Evolutionary conservation across 768 basidiomycete genomes (phyloP), one percentile per base, ranked within the genome.

Genomic region (Phlebiopsis gigantea): DNA sequence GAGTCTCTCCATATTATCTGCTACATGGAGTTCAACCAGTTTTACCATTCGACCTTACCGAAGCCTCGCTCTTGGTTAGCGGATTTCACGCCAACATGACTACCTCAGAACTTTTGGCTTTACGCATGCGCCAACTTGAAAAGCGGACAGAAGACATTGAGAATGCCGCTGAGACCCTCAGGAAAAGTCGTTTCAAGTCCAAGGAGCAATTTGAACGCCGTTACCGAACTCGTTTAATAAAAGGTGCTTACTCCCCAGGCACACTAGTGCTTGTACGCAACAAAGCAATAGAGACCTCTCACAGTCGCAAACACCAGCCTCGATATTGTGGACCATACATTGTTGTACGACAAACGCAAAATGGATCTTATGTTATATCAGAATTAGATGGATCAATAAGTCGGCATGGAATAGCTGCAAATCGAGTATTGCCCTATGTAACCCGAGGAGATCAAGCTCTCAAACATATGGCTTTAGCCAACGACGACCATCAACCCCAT

Each of bases 31-130:
- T 64, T 6, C 58, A 72, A 5, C 72, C 68, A 0, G 46, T 66
- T 0, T 56, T 74, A 0, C 72, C 72, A 0, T 70, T 73, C 46
- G 68, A 74, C 45, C 45, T 73, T 0, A 53, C 55, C 1, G 69
- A 73, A 59, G 65, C 70, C 0, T 71, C 68, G 0, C 72, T 73
- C 42, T 48, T 73, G 26, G 61, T 69, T 0, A 54, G 63, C 9
- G 64, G 61, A 1, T 60, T 65, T 43, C 8, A 58, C 0, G 10
- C 10, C 1, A 43, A 45, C 1, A 55, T 72, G 9, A 41, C 62
- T 0, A 57, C 62, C 4, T 12, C 24, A 2, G 66, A 71, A 0
- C 61, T 73, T 4, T 48, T 72, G 1, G 64, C 65, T 0, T 31
- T 59, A 9, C 57, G 59, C 6, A 64, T 67, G 10, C 26, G 52